These are phyloP conservation scores for Taxillus chinensis DNA, from an alignment of 164 flowering plant species.

Conservation along the genomic window DNA sequence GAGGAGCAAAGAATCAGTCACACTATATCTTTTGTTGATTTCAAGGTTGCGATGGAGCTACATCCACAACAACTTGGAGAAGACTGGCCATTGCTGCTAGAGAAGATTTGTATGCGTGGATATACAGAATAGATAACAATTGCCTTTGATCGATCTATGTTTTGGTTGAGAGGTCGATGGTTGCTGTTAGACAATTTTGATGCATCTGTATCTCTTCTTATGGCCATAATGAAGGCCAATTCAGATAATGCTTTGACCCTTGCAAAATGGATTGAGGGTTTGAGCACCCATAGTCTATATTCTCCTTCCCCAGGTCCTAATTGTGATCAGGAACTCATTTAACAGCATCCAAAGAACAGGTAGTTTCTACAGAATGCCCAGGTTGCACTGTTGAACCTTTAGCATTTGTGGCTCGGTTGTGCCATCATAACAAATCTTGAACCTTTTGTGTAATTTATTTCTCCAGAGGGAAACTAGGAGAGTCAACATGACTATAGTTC, in stretches of 20 bases:
- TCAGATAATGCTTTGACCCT: conserved; percentile 17
- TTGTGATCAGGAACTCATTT: conserved; percentile 20
- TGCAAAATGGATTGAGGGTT: conserved; percentile 22
- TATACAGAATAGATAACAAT: conserved; percentile 35
- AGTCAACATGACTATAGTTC: too few species aligned
- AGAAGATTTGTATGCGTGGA: conserved; percentile 61
- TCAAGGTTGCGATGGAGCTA: conserved; percentile 90
- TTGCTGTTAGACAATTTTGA: conserved; percentile 13
- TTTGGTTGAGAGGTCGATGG: conserved; percentile 8
- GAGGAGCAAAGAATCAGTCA: conserved; percentile 28
- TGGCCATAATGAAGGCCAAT: conserved; percentile 16
- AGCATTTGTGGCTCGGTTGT: conserved; percentile 32
- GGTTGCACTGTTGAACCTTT: conserved; percentile 65
- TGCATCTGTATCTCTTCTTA: conserved; percentile 6
- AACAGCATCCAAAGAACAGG: conserved; percentile 31
- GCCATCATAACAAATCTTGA: conserved; percentile 25
- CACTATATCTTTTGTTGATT: conserved; percentile 68
- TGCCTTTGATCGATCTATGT: conserved; percentile 10
- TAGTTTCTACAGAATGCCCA: conserved; percentile 21
- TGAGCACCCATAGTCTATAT: conserved; percentile 22
- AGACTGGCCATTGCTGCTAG: conserved; percentile 88
- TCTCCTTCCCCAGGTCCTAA: conserved; percentile 20
- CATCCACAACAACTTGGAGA: conserved; percentile 92
- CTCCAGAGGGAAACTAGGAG: too few species aligned
- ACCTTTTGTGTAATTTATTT: too few species aligned